Conservation (phyloP, 345 rosid genomes). For the Gossypium arboreum region DNA sequence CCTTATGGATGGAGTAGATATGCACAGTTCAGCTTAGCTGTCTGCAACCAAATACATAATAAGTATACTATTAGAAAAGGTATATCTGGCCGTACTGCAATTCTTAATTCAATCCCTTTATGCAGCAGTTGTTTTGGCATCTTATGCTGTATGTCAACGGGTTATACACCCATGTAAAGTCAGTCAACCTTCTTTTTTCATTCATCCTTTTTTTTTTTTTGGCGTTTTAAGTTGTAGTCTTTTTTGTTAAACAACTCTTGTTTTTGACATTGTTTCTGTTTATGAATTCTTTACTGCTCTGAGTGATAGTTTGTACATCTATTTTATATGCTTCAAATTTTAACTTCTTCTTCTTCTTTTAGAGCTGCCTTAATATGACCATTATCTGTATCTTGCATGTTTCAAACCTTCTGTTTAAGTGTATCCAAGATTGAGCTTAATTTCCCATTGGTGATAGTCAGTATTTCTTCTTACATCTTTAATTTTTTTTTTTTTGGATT, state of each 20-base stretch:
- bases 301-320: neutral
- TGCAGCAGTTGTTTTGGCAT: neutral
- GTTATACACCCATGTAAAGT: neutral
- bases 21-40: constrained; percentile 36
- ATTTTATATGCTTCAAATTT: neutral
- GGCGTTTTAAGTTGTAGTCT: neutral
- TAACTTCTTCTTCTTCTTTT: neutral
- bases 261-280: neutral
- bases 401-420: neutral
- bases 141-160: neutral
- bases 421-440: neutral
- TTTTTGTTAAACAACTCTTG: neutral
- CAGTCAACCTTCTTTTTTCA: neutral
- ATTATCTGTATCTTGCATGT: neutral
- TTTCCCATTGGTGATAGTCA: neutral
- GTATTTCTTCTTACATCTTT: neutral
- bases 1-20: constrained; percentile 51
- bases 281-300: neutral
- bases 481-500: neutral
- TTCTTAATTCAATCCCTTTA: neutral
- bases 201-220: neutral
- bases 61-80: constrained; percentile 37
- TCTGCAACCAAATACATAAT: constrained; percentile 35
- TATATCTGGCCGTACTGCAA: neutral
- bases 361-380: neutral